These are phyloP conservation scores for Stromatinia cepivora DNA, from an alignment of 2,329 filamentous ascomycete genomes.

Conservation along the genomic window DNA sequence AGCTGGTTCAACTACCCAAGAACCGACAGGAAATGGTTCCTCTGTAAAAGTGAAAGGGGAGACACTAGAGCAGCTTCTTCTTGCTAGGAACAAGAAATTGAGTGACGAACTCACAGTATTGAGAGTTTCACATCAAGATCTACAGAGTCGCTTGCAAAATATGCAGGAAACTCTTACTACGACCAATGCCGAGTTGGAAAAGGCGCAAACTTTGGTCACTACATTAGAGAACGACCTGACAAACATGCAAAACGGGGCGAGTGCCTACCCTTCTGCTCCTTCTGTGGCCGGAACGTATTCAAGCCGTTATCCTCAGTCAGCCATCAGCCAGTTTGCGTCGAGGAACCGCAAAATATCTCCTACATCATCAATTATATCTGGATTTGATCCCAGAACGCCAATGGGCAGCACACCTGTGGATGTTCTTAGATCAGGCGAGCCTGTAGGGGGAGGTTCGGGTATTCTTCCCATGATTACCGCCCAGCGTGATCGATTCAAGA, in stretches of 20 bases:
- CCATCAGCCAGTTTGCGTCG: conserved; percentile 41
- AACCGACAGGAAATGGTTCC: conserved; percentile 49
- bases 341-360: conserved; percentile 77
- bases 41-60: conserved; percentile 65
- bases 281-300: conserved; percentile 91
- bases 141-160: conserved; percentile 75
- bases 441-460: conserved; percentile 74
- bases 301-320: conserved; percentile 73
- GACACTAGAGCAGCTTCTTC: conserved; percentile 83
- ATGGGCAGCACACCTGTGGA: conserved; percentile 54
- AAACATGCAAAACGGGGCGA: conserved; percentile 81
- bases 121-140: conserved; percentile 88
- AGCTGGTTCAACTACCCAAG: conserved; percentile 35
- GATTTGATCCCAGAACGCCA: conserved; percentile 72
- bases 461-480: conserved; percentile 98
- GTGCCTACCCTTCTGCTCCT: conserved; percentile 82
- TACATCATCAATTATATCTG: conserved; percentile 96
- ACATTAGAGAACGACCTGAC: conserved; percentile 92
- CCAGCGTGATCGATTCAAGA: conserved; percentile 96
- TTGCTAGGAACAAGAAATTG: conserved; percentile 95
- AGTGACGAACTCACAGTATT: conserved; percentile 90
- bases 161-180: conserved; percentile 81
- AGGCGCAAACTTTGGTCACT: conserved; percentile 77
- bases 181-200: conserved; percentile 84
- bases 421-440: conserved; percentile 59